Base-by-base conservation (phyloP, 352 stramenopile species). In the Globisporangium perplexum region DNA sequence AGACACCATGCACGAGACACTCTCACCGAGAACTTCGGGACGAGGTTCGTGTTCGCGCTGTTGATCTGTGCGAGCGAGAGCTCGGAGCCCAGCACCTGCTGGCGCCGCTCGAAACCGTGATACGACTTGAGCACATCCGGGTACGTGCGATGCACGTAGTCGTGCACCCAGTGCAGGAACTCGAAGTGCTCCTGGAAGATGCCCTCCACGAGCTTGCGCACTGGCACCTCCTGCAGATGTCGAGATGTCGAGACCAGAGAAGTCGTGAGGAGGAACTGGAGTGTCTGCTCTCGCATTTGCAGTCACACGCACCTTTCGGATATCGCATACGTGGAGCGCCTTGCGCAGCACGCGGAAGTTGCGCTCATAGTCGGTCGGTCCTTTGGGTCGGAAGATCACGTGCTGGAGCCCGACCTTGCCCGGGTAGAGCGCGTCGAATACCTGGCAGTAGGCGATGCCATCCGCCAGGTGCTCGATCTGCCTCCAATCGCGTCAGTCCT, bases 111-210 rank as follows among this genome's bases (percentile, higher is more conserved):
- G 55, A 86, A 86, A 0, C 69, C 79, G 24, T 77, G 56, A 42
- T 84, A 83, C 35, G 71, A 79, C 36, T 68, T 67, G 30, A 78
- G 65, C 7, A 73, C 71, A 18, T 88, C 74, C 12, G 73, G 77
- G 47, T 74, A 88, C 22, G 67, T 90, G 49, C 78, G 74, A 47
- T 87, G 74, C n/a, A 84, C 76, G 55, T 89, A 86, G 57, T 91
- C 77, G 47, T 91, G 80, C 23, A 91, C 55, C 81, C 81, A 91
- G 54, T 91, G 76, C 45, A 91, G 66, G 43, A 91, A 89, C 55
- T 89, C 77, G 53, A 91, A 89, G 62, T 91, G 81, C 54, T 89
- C 81, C 31, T 91, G 81, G 52, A 91, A 91, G 12, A 89, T 60
- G 17, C 81, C 81, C 20, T 79, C 60, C 15, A 86, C 65, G 18